Evolutionary conservation across 139 green algal species (phyloP), one percentile per base, ranked within the genome.

Genomic region (Chlamydomonas incerta): DNA sequence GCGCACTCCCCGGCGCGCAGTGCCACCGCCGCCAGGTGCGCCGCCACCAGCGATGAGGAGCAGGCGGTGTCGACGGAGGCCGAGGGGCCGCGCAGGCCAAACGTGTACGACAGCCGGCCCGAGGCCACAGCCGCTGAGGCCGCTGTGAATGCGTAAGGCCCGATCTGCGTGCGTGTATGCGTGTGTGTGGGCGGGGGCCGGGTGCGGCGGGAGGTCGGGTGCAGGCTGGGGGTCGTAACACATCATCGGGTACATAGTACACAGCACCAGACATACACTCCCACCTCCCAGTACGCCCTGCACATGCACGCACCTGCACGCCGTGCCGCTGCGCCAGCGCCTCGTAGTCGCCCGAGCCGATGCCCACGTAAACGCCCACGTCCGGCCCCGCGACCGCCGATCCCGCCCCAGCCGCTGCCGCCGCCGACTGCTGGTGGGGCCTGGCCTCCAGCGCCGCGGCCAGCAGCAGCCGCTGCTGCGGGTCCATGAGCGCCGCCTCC

Each of bases 401-500:
- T n/a, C n/a, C n/a, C n/a, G n/a, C n/a, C n/a, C 20, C 69, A 28
- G 31, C 63, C 63, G 74, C 33, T 52, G 74, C 66, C 24, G 52
- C 31, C 26, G 47, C 50, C 37, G 87, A 31, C 46, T 50, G 41
- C 41, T 5, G 41, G 6, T 13, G 41, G 41, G 41, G 41, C 41
- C 41, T 50, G 8, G 80, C 81, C 71, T 87, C 90, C 34, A 93
- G 69, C 23, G 75, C 87, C 28, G 87, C 85, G 29, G 94, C 81
- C 72, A 97, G 89, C 63, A 98, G 87, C 55, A 97, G 73, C 3
- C 95, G 91, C 90, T 98, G 95, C 87, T 98, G 95, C 4, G 95
- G 91, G 80, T 98, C 95, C 92, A 98, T 96, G 11, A 92, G 83
- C 34, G 88, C 82, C 0, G 94, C 90, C 75, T 98, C 95, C 3